phyloP scores from a whole-genome alignment of 345 rosid genomes.

The Hibiscus mutabilis region DNA sequence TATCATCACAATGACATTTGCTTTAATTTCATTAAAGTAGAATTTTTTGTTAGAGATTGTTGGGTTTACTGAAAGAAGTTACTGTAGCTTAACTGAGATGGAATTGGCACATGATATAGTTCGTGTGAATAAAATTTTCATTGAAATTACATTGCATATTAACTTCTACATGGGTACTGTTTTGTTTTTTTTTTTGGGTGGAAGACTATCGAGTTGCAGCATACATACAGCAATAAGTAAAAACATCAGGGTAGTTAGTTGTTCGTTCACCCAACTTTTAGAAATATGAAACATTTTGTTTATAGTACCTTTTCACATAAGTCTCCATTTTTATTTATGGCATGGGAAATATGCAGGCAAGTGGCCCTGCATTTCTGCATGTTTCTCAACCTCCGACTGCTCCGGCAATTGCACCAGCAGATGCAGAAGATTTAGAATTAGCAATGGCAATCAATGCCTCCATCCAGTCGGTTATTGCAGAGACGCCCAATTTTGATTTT shows the following conservation, averaged over 20 bases:
- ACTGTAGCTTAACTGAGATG: neutral
- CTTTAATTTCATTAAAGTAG: neutral
- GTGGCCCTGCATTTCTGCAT: conserved; percentile 58
- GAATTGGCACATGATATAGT: neutral
- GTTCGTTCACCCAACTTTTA: neutral
- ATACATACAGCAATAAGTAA: neutral
- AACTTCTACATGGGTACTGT: neutral
- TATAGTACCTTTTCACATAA: neutral
- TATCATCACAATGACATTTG: neutral
- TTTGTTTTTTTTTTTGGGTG: neutral
- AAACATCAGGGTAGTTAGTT: neutral
- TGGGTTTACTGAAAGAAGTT: neutral
- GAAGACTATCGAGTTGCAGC: neutral
- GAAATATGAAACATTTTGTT: neutral
- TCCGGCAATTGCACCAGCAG: conserved; percentile 66
- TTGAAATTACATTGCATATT: neutral
- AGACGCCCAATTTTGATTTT: conserved; percentile 28
- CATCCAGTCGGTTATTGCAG: conserved; percentile 48
- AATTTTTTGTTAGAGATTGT: neutral
- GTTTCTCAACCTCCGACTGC: conserved; percentile 26
- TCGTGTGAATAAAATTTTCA: neutral
- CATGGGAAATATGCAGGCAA: conserved; percentile 36
- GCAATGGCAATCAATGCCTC: conserved; percentile 79
- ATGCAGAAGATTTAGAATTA: conserved; percentile 51
- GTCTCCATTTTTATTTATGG: neutral